Base-by-base conservation (phyloP, 2,329 filamentous ascomycete species). In the Paecilomyces variotii region DNA sequence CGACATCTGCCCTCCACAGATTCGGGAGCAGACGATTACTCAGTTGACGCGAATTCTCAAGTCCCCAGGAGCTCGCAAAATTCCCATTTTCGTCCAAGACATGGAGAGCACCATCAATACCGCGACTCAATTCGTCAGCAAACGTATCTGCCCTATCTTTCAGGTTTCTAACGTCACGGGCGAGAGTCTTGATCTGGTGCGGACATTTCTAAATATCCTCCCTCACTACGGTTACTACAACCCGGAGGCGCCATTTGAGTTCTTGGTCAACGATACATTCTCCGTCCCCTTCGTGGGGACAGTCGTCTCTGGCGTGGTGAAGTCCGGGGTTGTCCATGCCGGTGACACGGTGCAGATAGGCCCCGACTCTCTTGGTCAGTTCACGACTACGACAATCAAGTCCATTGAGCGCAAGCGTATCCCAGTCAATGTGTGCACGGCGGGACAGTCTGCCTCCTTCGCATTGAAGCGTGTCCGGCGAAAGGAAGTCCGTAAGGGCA, bases 91-190 rank as follows among this genome's bases (percentile, higher is more conserved):
- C 71, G 92, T 99, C 76, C 94, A 92, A 73, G 89, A 87, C 64
- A 87, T 87, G 60, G 91, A 96, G 70, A 90, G 96, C 64, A 96
- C 91, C 67, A 88, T 99, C 68, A 92, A 94, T 72, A 99, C 94
- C 0, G 93, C 94, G 9, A 93, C 90, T 0, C 94, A 97, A 72
- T 97, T 99, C 68, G 90, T 97, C 66, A 94, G 89, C 67, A 89
- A 95, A 74, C 85, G 94, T 49, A 97, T 99, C 70, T 97, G 93
- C 70, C 94, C 94, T 11, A 88, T 99, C 63, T 99, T 99, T 77
- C 92, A 97, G 70, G 91, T 99, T 10, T 97, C 93, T 65, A 99
- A 99, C 69, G 94, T 99, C 32, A 97, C 94, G 0, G 94, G 94
- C 53, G 85, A 95, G 74, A 91, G 90, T 61, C 82, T 99, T 53